Conservation (phyloP, 345 rosid genomes). For the Citrus inodora region DNA sequence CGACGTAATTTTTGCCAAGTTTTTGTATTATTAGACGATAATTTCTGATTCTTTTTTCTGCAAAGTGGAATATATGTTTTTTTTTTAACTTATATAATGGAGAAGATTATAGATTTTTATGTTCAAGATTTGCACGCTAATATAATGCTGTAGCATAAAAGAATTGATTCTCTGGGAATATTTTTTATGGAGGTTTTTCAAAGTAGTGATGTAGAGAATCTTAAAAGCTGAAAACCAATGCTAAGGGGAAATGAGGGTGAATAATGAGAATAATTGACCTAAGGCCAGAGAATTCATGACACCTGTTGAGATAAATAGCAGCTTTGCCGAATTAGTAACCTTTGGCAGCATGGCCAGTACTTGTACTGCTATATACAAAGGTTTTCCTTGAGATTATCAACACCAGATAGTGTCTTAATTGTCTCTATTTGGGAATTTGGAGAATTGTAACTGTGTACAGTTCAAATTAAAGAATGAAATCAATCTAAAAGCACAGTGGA, state of each 20-base stretch:
- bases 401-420: not conserved
- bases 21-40: not conserved
- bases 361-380: not conserved
- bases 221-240: not conserved
- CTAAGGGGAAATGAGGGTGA: not conserved
- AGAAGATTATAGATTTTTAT: not conserved
- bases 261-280: not conserved
- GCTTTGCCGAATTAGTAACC: not conserved
- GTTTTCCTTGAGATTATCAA: not conserved
- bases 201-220: not conserved
- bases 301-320: not conserved
- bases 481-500: not conserved
- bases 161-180: not conserved
- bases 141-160: not conserved
- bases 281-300: not conserved
- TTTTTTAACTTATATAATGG: not conserved
- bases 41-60: not conserved
- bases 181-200: not conserved
- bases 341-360: not conserved
- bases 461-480: not conserved
- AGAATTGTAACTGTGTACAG: not conserved
- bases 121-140: not conserved
- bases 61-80: not conserved
- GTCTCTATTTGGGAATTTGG: not conserved
- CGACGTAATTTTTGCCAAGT: not conserved